These are phyloP conservation scores for Fistulina hepatica DNA, from an alignment of 1,284 basidiomycete genomes.

Conservation along the genomic window DNA sequence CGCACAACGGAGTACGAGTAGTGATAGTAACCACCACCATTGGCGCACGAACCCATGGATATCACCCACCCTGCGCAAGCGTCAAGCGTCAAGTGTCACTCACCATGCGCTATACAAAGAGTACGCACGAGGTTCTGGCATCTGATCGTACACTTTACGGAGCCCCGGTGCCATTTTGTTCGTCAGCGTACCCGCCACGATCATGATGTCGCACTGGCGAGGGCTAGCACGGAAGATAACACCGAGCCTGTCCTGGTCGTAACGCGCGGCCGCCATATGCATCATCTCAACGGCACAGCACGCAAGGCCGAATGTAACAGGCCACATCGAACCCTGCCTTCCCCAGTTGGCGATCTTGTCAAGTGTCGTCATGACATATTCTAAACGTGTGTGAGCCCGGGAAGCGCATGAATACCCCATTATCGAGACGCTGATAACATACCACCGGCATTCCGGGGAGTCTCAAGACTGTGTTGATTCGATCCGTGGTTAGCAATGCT, in stretches of 20 bases:
- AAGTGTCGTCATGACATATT: constrained; percentile 92
- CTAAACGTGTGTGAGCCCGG: constrained; percentile 35
- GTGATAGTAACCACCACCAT: constrained; percentile 97
- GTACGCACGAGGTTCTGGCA: constrained; percentile 79
- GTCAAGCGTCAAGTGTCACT: constrained; percentile 8
- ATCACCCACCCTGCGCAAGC: constrained; percentile 78
- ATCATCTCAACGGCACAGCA: constrained; percentile 99
- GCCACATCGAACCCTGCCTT: constrained; percentile 97
- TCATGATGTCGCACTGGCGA: constrained; percentile 98
- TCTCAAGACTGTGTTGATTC: constrained; percentile 80
- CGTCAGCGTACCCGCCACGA: constrained; percentile 96
- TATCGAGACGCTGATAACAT: constrained; percentile 21
- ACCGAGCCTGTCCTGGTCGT: constrained; percentile 97
- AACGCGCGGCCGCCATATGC: constrained; percentile 98
- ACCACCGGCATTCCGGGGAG: constrained; percentile 86
- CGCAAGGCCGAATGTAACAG: constrained; percentile 96
- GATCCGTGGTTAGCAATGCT: constrained; percentile 64
- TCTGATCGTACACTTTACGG: constrained; percentile 93
- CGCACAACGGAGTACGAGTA: constrained; percentile 98
- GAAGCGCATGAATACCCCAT: constrained; percentile 1
- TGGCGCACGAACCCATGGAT: constrained; percentile 99
- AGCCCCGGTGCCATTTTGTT: constrained; percentile 99
- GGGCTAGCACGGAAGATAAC: constrained; percentile 98
- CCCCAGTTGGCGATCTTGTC: constrained; percentile 99
- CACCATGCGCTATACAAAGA: constrained; percentile 16